Percentiles rank a stretch among this genome's conserved stretches.
Evolutionary conservation across 129 eudicot species (phyloP).

Genomic region (Flaveria trinervia): DNA sequence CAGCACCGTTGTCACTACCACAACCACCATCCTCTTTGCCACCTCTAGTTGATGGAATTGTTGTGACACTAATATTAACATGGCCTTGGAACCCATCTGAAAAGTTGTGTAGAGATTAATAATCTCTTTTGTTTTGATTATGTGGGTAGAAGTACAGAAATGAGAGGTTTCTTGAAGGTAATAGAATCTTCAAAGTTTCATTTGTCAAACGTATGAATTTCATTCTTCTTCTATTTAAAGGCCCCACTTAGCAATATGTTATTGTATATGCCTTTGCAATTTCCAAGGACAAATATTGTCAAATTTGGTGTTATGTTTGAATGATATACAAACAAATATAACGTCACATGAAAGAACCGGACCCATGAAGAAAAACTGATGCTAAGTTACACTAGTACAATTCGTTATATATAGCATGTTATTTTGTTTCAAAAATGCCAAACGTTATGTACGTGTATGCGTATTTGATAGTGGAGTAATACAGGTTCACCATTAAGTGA

Average conservation of each 20-base stretch:
- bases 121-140: not conserved
- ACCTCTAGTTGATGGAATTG: constrained; percentile 49
- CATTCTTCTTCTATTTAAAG: constrained; percentile 32
- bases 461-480: too few relatives aligned
- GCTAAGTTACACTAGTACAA: not conserved
- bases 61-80: constrained; percentile 33
- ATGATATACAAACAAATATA: not conserved
- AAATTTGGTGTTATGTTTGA: not conserved
- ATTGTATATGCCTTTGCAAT: not conserved
- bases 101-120: not conserved
- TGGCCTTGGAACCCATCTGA: constrained; percentile 42
- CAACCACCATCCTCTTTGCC: constrained; percentile 30
- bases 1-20: not conserved
- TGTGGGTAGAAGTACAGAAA: constrained; percentile 3
- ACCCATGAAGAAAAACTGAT: not conserved
- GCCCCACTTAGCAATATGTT: constrained; percentile 1
- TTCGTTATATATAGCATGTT: too few relatives aligned
- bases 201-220: constrained; percentile 26
- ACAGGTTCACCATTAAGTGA: too few relatives aligned
- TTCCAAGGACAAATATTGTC: not conserved
- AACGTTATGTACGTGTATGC: too few relatives aligned
- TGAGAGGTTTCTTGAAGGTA: constrained; percentile 23
- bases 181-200: constrained; percentile 20
- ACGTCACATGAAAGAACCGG: not conserved
- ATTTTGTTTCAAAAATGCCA: too few relatives aligned